These are phyloP conservation scores for Rhizopogon rudus DNA, from an alignment of 768 basidiomycete genomes.

Conservation along the genomic window DNA sequence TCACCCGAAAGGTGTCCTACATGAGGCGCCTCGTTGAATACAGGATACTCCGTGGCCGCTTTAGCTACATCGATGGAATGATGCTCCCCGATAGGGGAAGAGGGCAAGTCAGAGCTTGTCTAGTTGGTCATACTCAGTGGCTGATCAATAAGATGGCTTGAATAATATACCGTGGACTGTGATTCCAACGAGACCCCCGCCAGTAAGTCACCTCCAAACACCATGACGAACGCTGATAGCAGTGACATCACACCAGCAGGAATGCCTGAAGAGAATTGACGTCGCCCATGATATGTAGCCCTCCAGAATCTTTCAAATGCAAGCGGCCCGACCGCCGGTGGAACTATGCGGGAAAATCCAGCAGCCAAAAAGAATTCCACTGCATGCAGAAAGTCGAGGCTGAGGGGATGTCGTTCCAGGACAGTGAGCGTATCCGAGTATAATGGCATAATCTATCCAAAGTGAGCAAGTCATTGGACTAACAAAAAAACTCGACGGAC, in stretches of 20 bases:
- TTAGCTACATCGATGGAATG: background rate
- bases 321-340: conserved; percentile 43
- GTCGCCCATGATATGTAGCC: conserved; percentile 43
- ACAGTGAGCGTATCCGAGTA: conserved; percentile 41
- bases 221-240: conserved; percentile 41
- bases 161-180: conserved; percentile 20
- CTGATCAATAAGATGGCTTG: background rate
- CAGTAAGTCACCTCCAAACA: conserved; percentile 44
- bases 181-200: conserved; percentile 39
- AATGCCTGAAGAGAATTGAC: conserved; percentile 31
- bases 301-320: conserved; percentile 58
- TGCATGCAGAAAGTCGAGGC: conserved; percentile 33
- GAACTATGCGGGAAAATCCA: conserved; percentile 43
- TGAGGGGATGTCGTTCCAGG: conserved; percentile 35
- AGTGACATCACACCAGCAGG: conserved; percentile 40
- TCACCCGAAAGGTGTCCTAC: background rate
- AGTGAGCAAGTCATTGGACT: background rate
- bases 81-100: background rate
- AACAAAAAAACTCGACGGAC: conserved; percentile 30
- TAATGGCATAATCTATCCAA: conserved; percentile 26
- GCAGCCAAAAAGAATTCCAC: conserved; percentile 45
- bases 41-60: background rate
- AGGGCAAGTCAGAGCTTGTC: background rate
- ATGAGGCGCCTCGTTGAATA: background rate
- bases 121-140: background rate